phyloP scores from a whole-genome alignment of 1,284 basidiomycete genomes.

The Moesziomyces sp. region DNA sequence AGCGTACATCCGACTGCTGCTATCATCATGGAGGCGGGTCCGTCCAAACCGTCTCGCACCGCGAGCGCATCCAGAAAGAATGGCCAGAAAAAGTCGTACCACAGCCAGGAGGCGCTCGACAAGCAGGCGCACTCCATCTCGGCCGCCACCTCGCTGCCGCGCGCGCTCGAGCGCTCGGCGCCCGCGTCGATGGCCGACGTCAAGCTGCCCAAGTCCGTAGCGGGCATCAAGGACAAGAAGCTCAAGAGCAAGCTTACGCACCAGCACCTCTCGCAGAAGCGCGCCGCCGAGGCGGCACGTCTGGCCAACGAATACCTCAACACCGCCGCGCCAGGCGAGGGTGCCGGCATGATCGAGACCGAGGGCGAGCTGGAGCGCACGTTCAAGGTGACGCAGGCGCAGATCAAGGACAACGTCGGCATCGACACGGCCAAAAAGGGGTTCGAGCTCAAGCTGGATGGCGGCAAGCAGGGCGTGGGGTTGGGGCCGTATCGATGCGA shows the following conservation, averaged over 20 bases:
- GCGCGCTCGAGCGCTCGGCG: slow-evolving; percentile 55
- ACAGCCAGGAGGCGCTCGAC: slow-evolving; percentile 54
- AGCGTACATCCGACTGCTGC: no score
- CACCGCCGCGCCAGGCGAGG: slow-evolving; percentile 66
- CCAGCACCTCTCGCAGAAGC: slow-evolving; percentile 54
- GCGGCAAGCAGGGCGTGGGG: slow-evolving; percentile 66
- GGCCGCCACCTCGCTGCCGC: slow-evolving; percentile 56
- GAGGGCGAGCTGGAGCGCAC: slow-evolving; percentile 86
- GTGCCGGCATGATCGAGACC: slow-evolving; percentile 77
- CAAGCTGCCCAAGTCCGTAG: slow-evolving; percentile 57
- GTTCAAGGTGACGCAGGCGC: slow-evolving; percentile 85
- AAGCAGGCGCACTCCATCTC: slow-evolving; percentile 60
- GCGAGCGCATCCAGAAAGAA: slow-evolving; percentile 16
- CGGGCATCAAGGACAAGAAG: slow-evolving; percentile 64
- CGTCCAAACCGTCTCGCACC: slow-evolving; percentile 26
- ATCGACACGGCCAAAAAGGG: slow-evolving; percentile 79
- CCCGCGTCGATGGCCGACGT: slow-evolving; percentile 48
- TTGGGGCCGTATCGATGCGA: slow-evolving; percentile 80
- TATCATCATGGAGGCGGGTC: slow-evolving; percentile 41
- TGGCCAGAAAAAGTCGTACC: slow-evolving; percentile 25
- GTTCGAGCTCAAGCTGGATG: slow-evolving; percentile 83
- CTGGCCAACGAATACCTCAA: slow-evolving; percentile 65
- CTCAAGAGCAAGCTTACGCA: slow-evolving; percentile 61
- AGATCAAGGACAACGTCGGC: slow-evolving; percentile 79
- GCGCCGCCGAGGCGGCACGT: slow-evolving; percentile 59